Base-by-base conservation (phyloP, 331 rosid genomes). In the Telfairia occidentalis region DNA sequence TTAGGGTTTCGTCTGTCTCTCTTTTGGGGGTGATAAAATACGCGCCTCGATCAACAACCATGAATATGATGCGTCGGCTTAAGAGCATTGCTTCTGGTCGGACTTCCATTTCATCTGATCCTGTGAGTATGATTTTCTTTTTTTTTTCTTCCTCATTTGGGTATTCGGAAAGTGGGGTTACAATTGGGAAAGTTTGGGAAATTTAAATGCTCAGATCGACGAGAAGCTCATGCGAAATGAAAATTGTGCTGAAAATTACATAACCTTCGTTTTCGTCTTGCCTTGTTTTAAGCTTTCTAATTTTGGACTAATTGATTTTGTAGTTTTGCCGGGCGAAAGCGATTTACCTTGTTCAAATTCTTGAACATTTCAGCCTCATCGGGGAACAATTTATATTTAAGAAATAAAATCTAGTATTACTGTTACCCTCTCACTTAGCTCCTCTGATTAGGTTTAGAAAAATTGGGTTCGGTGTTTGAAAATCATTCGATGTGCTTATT, bases 61-160 rank as follows among this genome's bases (percentile, higher is more conserved):
- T 95, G 96, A 91, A 95, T 83, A 89, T 95, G 97, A 90, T 95
- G 99, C 90, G 99, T 79, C 85, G 97, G 83, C 87, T 95, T 71
- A 95, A 92, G 79, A 95, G 97, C 97, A 90, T 95, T 90, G 93
- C 99, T 67, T 92, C 99, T 35, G 99, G 99, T 28, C 86, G 97
- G 66, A 83, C 89, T 71, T 94, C 98, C 16, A 54, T 94, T 84
- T 92, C 97, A 16, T 90, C 99, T 63, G 99, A 95, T 60, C 96
- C 93, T 71, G 99, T 95, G 79, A 87, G 96, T 78, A 21, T 30
- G 19, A 7, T 12, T 21, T 50, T 19, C 0, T 13, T 43, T 7
- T 71, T 46, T 1, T 10, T 74, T 0, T 19, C 15, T 50, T 3
- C 24, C 28, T 34, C 18, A 55, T 74, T 67, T 7, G 32, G 23